phyloP scores from a whole-genome alignment of 2,329 filamentous ascomycete species.

The Colletotrichum sansevieriae region DNA sequence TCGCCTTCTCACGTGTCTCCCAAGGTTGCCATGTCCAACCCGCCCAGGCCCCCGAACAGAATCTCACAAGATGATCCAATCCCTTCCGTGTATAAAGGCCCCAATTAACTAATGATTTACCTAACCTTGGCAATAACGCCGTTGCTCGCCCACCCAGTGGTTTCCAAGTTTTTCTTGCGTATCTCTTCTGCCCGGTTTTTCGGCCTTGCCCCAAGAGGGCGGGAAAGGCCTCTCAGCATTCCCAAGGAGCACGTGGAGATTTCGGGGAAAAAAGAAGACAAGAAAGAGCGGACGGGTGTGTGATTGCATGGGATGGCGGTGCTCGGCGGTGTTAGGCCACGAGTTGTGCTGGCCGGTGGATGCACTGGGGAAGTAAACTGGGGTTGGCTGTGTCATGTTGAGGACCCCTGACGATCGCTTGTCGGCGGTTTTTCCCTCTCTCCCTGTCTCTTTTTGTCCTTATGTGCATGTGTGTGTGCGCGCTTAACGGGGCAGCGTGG shows the following conservation, averaged over 20 bases:
- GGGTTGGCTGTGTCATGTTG: conserved; percentile 30
- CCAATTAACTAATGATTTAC: neutral
- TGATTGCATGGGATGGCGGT: conserved; percentile 1
- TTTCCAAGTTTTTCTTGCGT: neutral
- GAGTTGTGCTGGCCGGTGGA: conserved; percentile 21
- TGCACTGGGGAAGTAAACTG: conserved; percentile 33
- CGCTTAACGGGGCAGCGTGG: too few species aligned
- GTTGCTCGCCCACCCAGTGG: neutral
- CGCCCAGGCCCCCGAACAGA: neutral
- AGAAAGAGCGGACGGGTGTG: neutral
- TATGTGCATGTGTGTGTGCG: neutral
- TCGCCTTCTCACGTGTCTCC: neutral
- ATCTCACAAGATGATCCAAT: neutral
- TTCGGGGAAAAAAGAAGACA: neutral
- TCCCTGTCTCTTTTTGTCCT: neutral
- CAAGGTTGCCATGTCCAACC: neutral
- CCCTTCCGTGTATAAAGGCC: too few species aligned
- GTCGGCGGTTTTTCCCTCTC: neutral
- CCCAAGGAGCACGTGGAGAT: conserved; percentile 11
- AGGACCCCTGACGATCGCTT: conserved; percentile 38
- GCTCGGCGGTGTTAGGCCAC: neutral
- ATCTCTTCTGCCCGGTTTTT: conserved; percentile 1
- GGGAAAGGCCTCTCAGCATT: conserved; percentile 7
- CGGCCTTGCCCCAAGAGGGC: neutral
- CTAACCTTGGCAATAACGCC: conserved; percentile 17